Evolutionary conservation across 2,329 filamentous ascomycete genomes (phyloP).

Genomic region (Xylariaceae sp.): DNA sequence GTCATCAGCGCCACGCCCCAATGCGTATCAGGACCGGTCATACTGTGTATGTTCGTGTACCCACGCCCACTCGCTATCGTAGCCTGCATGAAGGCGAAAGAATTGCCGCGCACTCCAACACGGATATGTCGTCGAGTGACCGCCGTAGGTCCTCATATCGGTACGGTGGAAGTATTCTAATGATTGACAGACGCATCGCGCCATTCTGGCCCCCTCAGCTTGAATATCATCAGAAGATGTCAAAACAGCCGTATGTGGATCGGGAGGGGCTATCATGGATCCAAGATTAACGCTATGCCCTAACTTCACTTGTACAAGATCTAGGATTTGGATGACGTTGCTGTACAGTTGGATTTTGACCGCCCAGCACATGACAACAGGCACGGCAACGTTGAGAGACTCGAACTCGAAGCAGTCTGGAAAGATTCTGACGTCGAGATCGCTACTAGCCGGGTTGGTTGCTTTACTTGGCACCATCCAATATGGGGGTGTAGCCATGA

Average conservation of each 20-base stretch:
- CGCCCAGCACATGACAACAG: constrained; percentile 18
- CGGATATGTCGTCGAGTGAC: constrained; percentile 19
- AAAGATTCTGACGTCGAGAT: constrained; percentile 13
- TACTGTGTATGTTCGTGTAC: constrained; percentile 18
- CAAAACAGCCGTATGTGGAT: background rate
- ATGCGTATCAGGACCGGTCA: constrained; percentile 18
- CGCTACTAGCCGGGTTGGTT: constrained; percentile 13
- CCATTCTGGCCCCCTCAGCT: constrained; percentile 16
- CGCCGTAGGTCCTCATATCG: constrained; percentile 21
- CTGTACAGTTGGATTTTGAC: constrained; percentile 17
- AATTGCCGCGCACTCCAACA: constrained; percentile 22
- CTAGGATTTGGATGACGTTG: constrained; percentile 20
- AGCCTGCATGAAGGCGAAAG: constrained; percentile 20
- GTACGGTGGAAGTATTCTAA: constrained; percentile 20
- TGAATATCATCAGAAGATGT: constrained; percentile 16
- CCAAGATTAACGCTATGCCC: constrained; percentile 12
- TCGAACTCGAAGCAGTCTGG: constrained; percentile 21
- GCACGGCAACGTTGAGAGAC: constrained; percentile 10
- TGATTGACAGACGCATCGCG: constrained; percentile 18
- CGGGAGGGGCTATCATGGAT: constrained; percentile 5
- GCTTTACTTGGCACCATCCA: constrained; percentile 17
- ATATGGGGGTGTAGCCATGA: constrained; percentile 10
- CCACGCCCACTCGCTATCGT: constrained; percentile 19
- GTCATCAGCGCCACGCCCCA: constrained; percentile 20
- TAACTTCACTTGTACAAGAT: constrained; percentile 13